Percentiles rank a stretch among this genome's conserved stretches.
Evolutionary conservation across 1,139 yeast genomes (phyloP).

Genomic region (Suhomyces coccinellae): DNA sequence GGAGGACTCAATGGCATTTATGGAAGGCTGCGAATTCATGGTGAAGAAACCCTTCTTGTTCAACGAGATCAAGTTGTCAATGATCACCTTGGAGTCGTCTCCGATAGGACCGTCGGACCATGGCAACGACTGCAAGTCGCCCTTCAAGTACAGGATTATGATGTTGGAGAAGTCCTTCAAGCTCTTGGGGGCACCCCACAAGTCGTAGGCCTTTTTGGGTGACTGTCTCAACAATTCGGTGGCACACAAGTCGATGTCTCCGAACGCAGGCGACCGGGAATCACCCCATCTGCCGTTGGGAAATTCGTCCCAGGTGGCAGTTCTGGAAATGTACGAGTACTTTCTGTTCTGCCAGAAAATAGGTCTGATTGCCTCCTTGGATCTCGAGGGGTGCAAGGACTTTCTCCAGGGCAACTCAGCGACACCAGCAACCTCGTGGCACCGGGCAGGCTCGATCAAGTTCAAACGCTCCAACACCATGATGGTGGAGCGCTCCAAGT

Average conservation of each 20-base stretch:
- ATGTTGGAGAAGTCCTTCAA: constrained; percentile 60
- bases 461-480: constrained; percentile 81
- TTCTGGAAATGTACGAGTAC: constrained; percentile 84
- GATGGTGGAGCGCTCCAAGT: constrained; percentile 83
- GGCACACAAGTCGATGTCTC: constrained; percentile 80
- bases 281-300: constrained; percentile 97
- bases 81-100: constrained; percentile 68
- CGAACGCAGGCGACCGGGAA: constrained; percentile 90
- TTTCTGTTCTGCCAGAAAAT: constrained; percentile 96
- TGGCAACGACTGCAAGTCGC: constrained; percentile 75
- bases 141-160: constrained; percentile 65
- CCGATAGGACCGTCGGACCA: constrained; percentile 95
- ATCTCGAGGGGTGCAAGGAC: constrained; percentile 78
- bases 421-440: constrained; percentile 42
- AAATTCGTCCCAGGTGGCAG: constrained; percentile 93
- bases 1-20: constrained; percentile 73
- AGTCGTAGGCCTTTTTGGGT: constrained; percentile 72
- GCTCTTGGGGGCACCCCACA: constrained; percentile 82
- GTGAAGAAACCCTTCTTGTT: constrained; percentile 73
- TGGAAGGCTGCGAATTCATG: constrained; percentile 92
- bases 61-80: constrained; percentile 56
- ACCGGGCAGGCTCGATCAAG: constrained; percentile 49
- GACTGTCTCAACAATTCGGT: constrained; percentile 77
- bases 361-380: constrained; percentile 84
- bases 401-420: constrained; percentile 81